Conservation (phyloP, 2,329 filamentous ascomycete species). For the Zasmidium angulare region DNA sequence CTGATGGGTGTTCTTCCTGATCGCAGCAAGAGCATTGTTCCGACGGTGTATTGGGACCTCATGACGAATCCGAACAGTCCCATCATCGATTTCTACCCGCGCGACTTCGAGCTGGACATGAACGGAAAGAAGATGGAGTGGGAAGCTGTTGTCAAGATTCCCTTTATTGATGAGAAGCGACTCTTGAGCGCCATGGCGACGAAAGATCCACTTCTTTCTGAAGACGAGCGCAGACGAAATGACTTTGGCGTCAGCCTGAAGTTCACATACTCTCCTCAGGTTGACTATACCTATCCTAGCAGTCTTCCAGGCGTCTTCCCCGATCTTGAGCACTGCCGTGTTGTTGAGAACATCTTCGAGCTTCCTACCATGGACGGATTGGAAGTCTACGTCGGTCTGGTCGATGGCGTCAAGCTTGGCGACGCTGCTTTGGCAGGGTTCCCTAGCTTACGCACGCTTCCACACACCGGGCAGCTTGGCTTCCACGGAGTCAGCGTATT, state of each 20-base stretch:
- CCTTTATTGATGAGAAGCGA: slow-evolving; percentile 92
- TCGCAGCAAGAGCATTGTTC: slow-evolving; percentile 95
- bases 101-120: slow-evolving; percentile 97
- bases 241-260: slow-evolving; percentile 89
- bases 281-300: slow-evolving; percentile 82
- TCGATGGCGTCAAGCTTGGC: slow-evolving; percentile 80
- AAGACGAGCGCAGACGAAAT: slow-evolving; percentile 79
- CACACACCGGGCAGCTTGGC: slow-evolving; percentile 76
- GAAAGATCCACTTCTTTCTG: slow-evolving; percentile 73
- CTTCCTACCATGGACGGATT: slow-evolving; percentile 88
- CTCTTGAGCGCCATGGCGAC: slow-evolving; percentile 82
- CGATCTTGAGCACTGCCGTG: slow-evolving; percentile 81
- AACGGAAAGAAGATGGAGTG: slow-evolving; percentile 99
- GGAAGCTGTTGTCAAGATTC: slow-evolving; percentile 98
- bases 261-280: slow-evolving; percentile 78
- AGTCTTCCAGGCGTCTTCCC: slow-evolving; percentile 88
- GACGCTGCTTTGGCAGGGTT: slow-evolving; percentile 86
- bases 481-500: slow-evolving; percentile 94
- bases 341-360: slow-evolving; percentile 95
- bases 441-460: slow-evolving; percentile 81
- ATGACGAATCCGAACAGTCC: slow-evolving; percentile 91
- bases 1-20: slow-evolving; percentile 98
- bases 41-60: slow-evolving; percentile 78
- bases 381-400: slow-evolving; percentile 78
- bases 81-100: slow-evolving; percentile 96